Evolutionary conservation across 768 basidiomycete genomes (phyloP).

Genomic region (Rhizopogon vinicolor): DNA sequence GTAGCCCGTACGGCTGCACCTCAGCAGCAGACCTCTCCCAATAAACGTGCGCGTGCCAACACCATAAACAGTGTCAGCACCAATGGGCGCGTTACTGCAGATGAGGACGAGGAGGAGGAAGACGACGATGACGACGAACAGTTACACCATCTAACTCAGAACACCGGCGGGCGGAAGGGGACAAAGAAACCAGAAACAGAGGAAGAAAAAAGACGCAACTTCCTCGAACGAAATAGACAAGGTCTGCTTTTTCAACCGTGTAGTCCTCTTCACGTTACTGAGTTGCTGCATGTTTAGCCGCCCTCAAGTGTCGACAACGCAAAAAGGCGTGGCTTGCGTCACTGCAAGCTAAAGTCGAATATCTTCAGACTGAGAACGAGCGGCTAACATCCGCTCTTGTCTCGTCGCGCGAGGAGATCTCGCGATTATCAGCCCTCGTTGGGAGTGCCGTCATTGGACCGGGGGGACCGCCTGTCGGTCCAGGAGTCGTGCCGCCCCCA

Average conservation of each 20-base stretch:
- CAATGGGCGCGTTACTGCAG: constrained; percentile 26
- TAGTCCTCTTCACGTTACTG: background rate
- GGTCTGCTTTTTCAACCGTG: constrained; percentile 43
- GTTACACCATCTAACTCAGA: constrained; percentile 10
- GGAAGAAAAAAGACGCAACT: constrained; percentile 96
- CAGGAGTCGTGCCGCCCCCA: constrained; percentile 24
- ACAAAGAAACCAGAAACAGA: constrained; percentile 90
- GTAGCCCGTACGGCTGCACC: constrained; percentile 17
- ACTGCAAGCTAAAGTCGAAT: constrained; percentile 92
- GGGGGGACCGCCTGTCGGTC: constrained; percentile 24
- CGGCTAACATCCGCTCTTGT: constrained; percentile 83
- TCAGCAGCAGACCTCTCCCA: constrained; percentile 13
- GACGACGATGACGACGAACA: constrained; percentile 36
- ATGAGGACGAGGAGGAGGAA: constrained; percentile 35
- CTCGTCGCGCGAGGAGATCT: constrained; percentile 87
- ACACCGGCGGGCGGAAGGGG: constrained; percentile 21
- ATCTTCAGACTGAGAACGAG: constrained; percentile 90
- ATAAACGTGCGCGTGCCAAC: constrained; percentile 35
- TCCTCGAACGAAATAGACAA: constrained; percentile 95
- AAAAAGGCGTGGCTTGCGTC: constrained; percentile 97
- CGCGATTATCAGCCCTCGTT: constrained; percentile 71
- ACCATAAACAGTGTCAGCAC: constrained; percentile 27
- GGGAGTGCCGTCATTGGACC: constrained; percentile 56
- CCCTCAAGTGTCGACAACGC: constrained; percentile 97
- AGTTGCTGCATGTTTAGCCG: constrained; percentile 50